A percentile compares a stretch with the other conserved stretches of the same genome.
Evolutionary conservation across 164 flowering plant species (phyloP).

Genomic region (Vitis rotundifolia): DNA sequence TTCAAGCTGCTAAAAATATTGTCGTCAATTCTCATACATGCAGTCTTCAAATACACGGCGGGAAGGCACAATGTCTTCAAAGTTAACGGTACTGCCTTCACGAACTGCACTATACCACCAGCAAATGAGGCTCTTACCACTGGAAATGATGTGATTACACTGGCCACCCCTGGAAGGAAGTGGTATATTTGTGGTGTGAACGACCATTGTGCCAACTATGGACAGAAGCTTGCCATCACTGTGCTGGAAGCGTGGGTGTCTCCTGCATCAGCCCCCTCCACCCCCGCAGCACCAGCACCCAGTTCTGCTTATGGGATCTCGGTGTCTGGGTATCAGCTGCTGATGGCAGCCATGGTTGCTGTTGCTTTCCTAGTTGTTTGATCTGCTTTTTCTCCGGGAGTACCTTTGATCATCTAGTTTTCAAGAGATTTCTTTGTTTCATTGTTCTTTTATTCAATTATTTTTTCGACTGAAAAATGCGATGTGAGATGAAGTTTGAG

Average conservation of each 20-base stretch:
- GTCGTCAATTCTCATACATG: background rate
- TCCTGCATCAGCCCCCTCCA: too few species aligned
- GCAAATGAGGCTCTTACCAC: background rate
- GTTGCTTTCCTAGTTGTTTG: too few species aligned
- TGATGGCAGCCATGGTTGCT: too few species aligned
- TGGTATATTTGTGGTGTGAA: slow-evolving; percentile 11
- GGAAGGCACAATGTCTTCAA: slow-evolving; percentile 8
- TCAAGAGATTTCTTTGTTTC: too few species aligned
- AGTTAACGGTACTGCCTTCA: slow-evolving; percentile 8
- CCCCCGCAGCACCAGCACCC: too few species aligned
- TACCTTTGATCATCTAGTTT: too few species aligned
- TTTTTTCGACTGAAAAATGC: too few species aligned
- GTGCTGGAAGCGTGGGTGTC: background rate
- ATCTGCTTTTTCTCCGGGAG: too few species aligned
- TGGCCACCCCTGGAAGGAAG: slow-evolving; percentile 4
- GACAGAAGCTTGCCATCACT: slow-evolving; percentile 2
- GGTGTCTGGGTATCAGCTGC: too few species aligned
- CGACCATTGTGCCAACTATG: background rate
- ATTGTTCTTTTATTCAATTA: too few species aligned
- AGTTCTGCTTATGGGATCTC: too few species aligned
- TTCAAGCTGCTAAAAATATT: background rate
- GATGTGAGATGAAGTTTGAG: too few species aligned
- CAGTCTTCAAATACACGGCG: slow-evolving; percentile 5
- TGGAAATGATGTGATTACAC: slow-evolving; percentile 2
- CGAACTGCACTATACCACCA: background rate